Base-by-base conservation (phyloP, 2,329 filamentous ascomycete genomes). In the Epichloe coenophiala region DNA sequence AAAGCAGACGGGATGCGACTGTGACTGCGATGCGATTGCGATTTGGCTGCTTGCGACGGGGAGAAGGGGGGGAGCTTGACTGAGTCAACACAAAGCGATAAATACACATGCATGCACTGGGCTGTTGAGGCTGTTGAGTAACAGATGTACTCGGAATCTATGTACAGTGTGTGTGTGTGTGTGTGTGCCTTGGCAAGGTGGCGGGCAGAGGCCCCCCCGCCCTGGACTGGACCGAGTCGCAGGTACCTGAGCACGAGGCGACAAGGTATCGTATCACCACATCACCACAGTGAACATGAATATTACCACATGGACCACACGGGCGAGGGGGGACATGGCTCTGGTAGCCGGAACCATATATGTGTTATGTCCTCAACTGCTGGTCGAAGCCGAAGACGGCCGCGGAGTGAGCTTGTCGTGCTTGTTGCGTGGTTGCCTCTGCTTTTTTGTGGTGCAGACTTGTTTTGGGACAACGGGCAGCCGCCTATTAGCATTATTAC, bases 31-130 rank as follows among this genome's bases (percentile, higher is more conserved):
- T 37, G 15, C 36, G 36, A 13, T n/a, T 17, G 15, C 39, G 21
- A 23, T n/a, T 31, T 13, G 21, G 23, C 48, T 47, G 49, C 49
- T 50, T 47, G 49, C 44, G 43, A 50, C 43, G 35, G 49, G 27
- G 27, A 45, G 33, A 19, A 44, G 35, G 36, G 49, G 39, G 19
- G 13, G 49, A 21, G 42, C 48, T 44, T 37, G 51, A 36, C 44
- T 36, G 51, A 51, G 51, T 48, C 51, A 51, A 53, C 48, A 41
- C 48, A 42, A 47, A 11, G 12, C 6, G 7, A 27, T 27, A 8
- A 6, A 21, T 23, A 23, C 21, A 23, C 6, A 23, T 27, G 27
- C 6, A 23, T 27, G 27, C 7, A 27, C 27, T 8, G 27, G 27
- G 27, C 23, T 27, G 23, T 8, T 27, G 5, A 17, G 17, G 17